These are phyloP conservation scores for Penicillium rolfsii DNA, from an alignment of 2,329 filamentous ascomycete genomes.

Conservation along the genomic window DNA sequence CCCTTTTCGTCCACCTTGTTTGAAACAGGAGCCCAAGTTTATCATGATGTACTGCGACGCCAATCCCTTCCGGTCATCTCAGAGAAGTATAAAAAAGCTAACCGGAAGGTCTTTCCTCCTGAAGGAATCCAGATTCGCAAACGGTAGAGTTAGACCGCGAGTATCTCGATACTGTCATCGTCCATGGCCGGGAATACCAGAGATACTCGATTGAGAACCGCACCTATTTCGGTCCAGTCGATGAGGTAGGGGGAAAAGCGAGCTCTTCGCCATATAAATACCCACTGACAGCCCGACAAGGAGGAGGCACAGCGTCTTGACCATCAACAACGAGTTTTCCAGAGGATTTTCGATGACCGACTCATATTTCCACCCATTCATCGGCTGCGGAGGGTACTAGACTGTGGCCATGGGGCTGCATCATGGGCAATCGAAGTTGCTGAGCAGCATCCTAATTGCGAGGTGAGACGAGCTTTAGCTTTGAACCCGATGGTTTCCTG, in stretches of 20 bases:
- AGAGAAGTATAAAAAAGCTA: slow-evolving; percentile 26
- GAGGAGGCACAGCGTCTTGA: slow-evolving; percentile 69
- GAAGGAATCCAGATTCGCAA: slow-evolving; percentile 50
- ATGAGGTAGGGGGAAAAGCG: slow-evolving; percentile 61
- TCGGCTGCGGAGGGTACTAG: slow-evolving; percentile 63
- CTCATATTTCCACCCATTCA: slow-evolving; percentile 71
- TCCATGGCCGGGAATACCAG: slow-evolving; percentile 69
- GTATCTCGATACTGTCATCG: slow-evolving; percentile 61
- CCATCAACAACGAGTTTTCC: slow-evolving; percentile 65
- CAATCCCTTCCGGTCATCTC: slow-evolving; percentile 3
- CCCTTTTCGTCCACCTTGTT: slow-evolving; percentile 18
- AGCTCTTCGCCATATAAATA: slow-evolving; percentile 4
- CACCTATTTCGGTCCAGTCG: slow-evolving; percentile 69
- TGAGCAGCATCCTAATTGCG: slow-evolving; percentile 63
- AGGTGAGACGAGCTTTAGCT: slow-evolving; percentile 53
- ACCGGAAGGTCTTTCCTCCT: slow-evolving; percentile 21
- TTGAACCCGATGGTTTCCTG: slow-evolving; percentile 16
- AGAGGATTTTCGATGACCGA: slow-evolving; percentile 66
- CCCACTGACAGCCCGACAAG: slow-evolving; percentile 46
- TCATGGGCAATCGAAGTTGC: slow-evolving; percentile 73
- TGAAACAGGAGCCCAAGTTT: slow-evolving; percentile 10
- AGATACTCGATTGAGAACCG: slow-evolving; percentile 66
- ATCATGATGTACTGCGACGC: slow-evolving; percentile 37
- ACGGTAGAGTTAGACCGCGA: slow-evolving; percentile 59
- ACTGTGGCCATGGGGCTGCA: slow-evolving; percentile 73